Evolutionary conservation across 1,284 basidiomycete species (phyloP), one percentile per base, ranked within the genome.

Genomic region (Cryptococcus sp.): DNA sequence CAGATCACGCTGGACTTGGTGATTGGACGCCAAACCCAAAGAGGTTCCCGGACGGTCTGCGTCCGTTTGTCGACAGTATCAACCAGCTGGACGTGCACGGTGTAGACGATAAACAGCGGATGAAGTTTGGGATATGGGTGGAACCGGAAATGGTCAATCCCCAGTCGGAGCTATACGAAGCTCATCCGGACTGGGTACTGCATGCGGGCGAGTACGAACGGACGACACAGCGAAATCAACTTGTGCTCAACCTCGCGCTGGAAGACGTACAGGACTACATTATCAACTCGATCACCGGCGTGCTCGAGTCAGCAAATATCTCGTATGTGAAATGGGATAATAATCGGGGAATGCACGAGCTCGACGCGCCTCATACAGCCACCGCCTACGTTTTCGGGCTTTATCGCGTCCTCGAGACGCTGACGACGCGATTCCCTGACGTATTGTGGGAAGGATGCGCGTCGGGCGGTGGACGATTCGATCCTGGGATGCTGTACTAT

Each of bases 131-230:
- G 20, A 55, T 74, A 47, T 74, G 72, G 72, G 64, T 74, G 48
- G 72, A 74, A 56, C 71, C 71, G 15, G 71, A 74, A 57, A 74
- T 74, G 72, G 70, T 72, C 61, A 71, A 70, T 50, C 67, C 65
- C 4, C 16, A 48, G 13, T 69, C 67, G 4, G 65, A 66, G 38
- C 57, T 74, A 42, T 72, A 68, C 55, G 68, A 71, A 40, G 23
- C 39, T 0, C 71, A 74, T 56, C 70, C 72, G 5, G 68, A 71
- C 41, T 74, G 69, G 72, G 71, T 62, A 4, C 54, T 73, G 6
- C 58, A 61, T n/a, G 56, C 67, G 1, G 61, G 54, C 10, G 47
- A 20, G 0, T 60, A 66, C 45, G 40, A 47, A 17, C 60, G 62
- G n/a, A 66, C 72, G 4, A 61, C 63, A 50, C 58, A 59, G 40